A percentile compares a stretch with the other conserved stretches of the same genome.
Conservation (phyloP, 2,329 filamentous ascomycete genomes). For the Paecilomyces sp. region DNA sequence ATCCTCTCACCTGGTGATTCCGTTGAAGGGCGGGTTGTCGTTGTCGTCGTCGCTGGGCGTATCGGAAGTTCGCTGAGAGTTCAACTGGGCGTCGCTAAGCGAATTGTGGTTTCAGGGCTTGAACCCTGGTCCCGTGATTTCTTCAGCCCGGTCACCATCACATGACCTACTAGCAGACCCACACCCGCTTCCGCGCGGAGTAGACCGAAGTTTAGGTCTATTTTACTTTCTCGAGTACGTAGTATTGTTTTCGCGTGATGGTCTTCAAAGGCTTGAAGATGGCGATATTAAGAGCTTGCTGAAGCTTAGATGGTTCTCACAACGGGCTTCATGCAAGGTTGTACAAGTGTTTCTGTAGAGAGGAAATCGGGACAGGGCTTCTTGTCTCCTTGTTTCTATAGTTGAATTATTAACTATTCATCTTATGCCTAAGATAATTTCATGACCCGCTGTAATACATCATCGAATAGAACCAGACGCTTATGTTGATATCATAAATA, state of each 20-base stretch:
- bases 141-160: neutral
- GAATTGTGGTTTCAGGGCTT: conserved; percentile 34
- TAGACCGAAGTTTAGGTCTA: neutral
- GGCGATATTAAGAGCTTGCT: neutral
- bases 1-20: conserved; percentile 36
- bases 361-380: neutral
- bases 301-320: neutral
- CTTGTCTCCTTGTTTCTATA: neutral
- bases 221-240: neutral
- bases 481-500: neutral
- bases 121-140: conserved; percentile 23
- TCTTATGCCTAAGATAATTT: neutral
- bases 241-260: too few species aligned
- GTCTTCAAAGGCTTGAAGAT: neutral
- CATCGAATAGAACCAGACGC: neutral
- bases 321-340: neutral
- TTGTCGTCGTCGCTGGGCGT: conserved; percentile 39
- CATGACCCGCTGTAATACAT: neutral
- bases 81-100: conserved; percentile 29
- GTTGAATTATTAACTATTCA: neutral
- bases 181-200: neutral
- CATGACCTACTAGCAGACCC: neutral
- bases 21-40: conserved; percentile 40
- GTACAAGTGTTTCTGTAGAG: neutral
- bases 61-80: conserved; percentile 30